Evolutionary conservation across 768 basidiomycete genomes (phyloP).

Genomic region (Lactarius sp.): DNA sequence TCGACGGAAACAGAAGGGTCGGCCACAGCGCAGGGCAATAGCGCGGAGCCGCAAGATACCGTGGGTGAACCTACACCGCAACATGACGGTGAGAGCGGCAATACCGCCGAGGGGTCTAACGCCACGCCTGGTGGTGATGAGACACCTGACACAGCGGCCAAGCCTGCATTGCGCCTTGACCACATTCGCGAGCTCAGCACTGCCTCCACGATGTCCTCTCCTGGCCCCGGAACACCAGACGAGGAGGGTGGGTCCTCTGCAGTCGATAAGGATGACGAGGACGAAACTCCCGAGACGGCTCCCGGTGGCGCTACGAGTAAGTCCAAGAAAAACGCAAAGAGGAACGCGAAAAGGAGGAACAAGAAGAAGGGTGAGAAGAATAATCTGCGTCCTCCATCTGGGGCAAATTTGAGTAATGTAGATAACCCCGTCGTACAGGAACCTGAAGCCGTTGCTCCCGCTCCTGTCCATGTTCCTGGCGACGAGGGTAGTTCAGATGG

Average conservation of each 20-base stretch:
- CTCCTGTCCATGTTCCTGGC: conserved; percentile 7
- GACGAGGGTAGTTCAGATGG: conserved; percentile 3
- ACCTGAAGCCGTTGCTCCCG: not conserved
- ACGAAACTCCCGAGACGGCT: not conserved
- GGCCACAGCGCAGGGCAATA: not conserved
- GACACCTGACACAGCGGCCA: not conserved
- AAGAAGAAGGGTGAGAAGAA: conserved; percentile 22
- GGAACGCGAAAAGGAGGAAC: not conserved
- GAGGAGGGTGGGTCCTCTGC: conserved; percentile 11
- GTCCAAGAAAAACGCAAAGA: not conserved
- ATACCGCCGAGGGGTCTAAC: not conserved
- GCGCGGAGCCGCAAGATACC: not conserved
- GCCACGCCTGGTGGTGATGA: not conserved
- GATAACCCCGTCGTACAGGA: conserved; percentile 17
- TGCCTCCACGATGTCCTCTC: conserved; percentile 9
- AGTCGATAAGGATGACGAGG: not conserved
- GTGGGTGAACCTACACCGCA: not conserved
- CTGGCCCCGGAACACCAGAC: conserved; percentile 5
- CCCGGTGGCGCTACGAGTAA: not conserved
- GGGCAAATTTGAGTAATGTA: not conserved
- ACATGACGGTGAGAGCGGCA: not conserved
- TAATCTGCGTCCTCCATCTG: conserved; percentile 4
- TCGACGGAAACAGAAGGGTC: not conserved
- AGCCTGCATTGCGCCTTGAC: not conserved
- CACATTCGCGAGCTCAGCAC: conserved; percentile 7